phyloP scores from a whole-genome alignment of 352 stramenopile species.

The Thraustochytrium striatum region DNA sequence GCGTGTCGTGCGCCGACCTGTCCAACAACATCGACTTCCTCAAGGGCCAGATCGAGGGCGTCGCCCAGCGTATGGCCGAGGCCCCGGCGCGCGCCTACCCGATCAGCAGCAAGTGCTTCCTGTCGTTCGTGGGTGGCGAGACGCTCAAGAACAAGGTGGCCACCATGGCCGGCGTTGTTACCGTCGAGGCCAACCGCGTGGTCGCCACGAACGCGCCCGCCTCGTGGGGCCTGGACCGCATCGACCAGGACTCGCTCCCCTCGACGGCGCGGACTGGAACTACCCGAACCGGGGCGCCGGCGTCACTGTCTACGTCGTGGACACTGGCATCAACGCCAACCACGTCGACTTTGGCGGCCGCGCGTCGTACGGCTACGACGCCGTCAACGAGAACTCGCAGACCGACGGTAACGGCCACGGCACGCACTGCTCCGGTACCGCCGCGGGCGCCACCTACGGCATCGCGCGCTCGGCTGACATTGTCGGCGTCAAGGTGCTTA shows the following conservation, averaged over 20 bases:
- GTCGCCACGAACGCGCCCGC: background rate
- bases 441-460: conserved; percentile 21
- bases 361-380: conserved; percentile 9
- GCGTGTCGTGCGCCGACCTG: no score
- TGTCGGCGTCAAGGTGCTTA: conserved; percentile 46
- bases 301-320: conserved; percentile 47
- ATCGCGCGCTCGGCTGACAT: conserved; percentile 27
- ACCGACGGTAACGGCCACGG: conserved; percentile 44
- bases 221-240: conserved; percentile 29
- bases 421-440: conserved; percentile 48
- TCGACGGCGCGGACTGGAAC: background rate
- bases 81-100: no score
- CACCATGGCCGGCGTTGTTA: background rate
- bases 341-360: conserved; percentile 43
- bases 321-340: conserved; percentile 35
- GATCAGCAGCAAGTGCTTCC: no score
- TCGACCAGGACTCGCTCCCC: conserved; percentile 32
- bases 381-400: background rate
- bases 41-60: no score
- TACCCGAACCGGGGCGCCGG: background rate
- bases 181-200: conserved; percentile 1
- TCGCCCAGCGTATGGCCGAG: no score
- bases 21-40: no score
- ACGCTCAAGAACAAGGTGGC: background rate
- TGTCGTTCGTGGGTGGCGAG: no score